phyloP scores from a whole-genome alignment of 1,284 basidiomycete genomes.

The Fomitopsis schrenkii region DNA sequence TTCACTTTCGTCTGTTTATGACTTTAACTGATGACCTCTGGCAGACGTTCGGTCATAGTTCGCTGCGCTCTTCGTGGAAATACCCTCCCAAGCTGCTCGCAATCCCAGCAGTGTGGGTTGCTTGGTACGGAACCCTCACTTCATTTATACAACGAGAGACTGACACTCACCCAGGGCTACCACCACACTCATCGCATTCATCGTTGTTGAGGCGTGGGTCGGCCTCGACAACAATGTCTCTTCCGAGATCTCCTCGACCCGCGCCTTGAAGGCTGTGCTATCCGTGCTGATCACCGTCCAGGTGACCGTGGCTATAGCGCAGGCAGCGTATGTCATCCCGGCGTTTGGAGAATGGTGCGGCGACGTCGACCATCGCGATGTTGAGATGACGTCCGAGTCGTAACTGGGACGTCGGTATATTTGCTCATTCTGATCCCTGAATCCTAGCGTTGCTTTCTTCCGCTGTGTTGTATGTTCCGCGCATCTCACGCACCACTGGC shows the following conservation, averaged over 20 bases:
- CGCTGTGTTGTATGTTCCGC: too few relatives aligned
- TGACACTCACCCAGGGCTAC: neutral
- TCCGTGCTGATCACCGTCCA: neutral
- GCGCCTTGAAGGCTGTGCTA: neutral
- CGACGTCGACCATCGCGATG: too few relatives aligned
- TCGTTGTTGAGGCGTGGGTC: neutral
- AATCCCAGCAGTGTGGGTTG: neutral
- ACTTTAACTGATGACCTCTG: neutral
- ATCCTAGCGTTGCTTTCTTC: too few relatives aligned
- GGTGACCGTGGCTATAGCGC: neutral
- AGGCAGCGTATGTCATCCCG: neutral
- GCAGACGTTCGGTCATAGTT: neutral
- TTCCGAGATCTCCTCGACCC: neutral
- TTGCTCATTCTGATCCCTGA: too few relatives aligned
- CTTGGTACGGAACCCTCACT: neutral
- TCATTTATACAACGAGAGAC: neutral
- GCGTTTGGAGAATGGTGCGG: neutral
- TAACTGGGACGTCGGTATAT: too few relatives aligned
- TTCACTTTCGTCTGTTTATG: neutral
- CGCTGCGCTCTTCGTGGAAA: neutral
- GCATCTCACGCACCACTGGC: too few relatives aligned
- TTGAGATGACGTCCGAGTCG: too few relatives aligned
- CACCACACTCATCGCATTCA: neutral
- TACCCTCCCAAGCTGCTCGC: neutral
- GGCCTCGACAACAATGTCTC: neutral